phyloP scores from a whole-genome alignment of 768 basidiomycete species.

The Boletus tomentosulus region DNA sequence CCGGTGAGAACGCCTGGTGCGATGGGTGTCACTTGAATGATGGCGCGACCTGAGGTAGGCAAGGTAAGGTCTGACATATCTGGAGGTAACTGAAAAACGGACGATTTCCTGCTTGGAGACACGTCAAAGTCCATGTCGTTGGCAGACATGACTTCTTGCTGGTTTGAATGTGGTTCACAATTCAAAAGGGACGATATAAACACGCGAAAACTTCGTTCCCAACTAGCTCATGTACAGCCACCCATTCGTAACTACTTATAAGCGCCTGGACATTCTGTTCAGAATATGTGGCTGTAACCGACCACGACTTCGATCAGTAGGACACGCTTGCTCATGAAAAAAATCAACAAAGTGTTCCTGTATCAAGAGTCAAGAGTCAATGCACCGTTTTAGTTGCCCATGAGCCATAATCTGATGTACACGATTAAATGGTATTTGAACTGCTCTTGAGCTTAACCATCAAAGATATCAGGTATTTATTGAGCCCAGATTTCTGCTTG shows the following conservation, averaged over 20 bases:
- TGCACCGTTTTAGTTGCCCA: too few relatives aligned
- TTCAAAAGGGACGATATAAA: constrained; percentile 20
- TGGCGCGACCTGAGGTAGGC: constrained; percentile 53
- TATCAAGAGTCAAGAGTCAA: too few relatives aligned
- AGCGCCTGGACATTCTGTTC: too few relatives aligned
- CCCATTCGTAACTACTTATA: not conserved
- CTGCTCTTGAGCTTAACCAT: too few relatives aligned
- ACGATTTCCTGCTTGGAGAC: constrained; percentile 61
- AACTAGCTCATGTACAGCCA: constrained; percentile 23
- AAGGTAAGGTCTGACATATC: constrained; percentile 1
- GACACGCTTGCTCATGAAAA: too few relatives aligned
- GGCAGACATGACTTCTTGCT: constrained; percentile 38
- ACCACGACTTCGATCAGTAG: too few relatives aligned
- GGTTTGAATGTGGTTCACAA: constrained; percentile 9
- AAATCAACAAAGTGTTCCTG: too few relatives aligned
- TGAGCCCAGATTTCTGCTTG: too few relatives aligned
- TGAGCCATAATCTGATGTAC: too few relatives aligned
- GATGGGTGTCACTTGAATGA: constrained; percentile 73
- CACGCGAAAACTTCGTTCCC: constrained; percentile 34
- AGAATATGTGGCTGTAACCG: too few relatives aligned
- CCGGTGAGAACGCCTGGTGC: constrained; percentile 66
- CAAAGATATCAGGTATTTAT: too few relatives aligned
- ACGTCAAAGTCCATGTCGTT: constrained; percentile 62
- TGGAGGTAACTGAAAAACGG: constrained; percentile 26
- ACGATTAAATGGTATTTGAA: too few relatives aligned